Conservation (phyloP, 2,329 filamentous ascomycete genomes). For the Arthrobotrys entomopaga region DNA sequence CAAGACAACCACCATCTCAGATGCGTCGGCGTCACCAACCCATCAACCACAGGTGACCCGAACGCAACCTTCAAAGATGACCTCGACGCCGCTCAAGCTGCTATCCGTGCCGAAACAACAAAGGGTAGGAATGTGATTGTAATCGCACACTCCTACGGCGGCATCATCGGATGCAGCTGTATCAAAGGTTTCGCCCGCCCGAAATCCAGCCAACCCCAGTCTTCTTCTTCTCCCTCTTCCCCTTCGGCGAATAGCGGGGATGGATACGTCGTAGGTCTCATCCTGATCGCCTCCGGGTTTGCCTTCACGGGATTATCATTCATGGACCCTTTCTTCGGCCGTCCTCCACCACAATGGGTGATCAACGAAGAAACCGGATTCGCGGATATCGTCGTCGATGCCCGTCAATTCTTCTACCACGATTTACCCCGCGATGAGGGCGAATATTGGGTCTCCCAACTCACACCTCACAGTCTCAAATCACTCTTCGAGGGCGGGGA, state of each 20-base stretch:
- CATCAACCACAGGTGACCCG: constrained; percentile 61
- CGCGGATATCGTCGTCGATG: constrained; percentile 62
- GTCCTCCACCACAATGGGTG: constrained; percentile 64
- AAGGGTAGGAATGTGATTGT: constrained; percentile 65
- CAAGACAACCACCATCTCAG: constrained; percentile 59
- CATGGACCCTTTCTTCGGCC: constrained; percentile 63
- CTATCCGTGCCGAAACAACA: constrained; percentile 61
- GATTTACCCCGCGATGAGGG: constrained; percentile 65
- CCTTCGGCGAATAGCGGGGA: neutral
- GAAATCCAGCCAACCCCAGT: constrained; percentile 15
- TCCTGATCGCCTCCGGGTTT: constrained; percentile 65
- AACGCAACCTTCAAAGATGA: constrained; percentile 63
- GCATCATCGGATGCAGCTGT: constrained; percentile 65
- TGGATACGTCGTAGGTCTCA: constrained; percentile 64
- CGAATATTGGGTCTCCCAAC: constrained; percentile 63
- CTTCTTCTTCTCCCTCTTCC: neutral
- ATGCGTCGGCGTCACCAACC: constrained; percentile 62
- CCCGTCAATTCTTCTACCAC: constrained; percentile 66
- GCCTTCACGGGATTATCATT: constrained; percentile 62
- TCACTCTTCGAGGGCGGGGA: constrained; percentile 65
- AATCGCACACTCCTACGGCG: constrained; percentile 66
- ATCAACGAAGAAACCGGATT: constrained; percentile 63
- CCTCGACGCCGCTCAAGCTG: constrained; percentile 62
- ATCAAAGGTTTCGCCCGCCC: constrained; percentile 63
- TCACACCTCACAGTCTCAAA: constrained; percentile 64